These are phyloP conservation scores for Mycothermus thermophilus DNA, from an alignment of 495 filamentous ascomycete species.

Conservation along the genomic window DNA sequence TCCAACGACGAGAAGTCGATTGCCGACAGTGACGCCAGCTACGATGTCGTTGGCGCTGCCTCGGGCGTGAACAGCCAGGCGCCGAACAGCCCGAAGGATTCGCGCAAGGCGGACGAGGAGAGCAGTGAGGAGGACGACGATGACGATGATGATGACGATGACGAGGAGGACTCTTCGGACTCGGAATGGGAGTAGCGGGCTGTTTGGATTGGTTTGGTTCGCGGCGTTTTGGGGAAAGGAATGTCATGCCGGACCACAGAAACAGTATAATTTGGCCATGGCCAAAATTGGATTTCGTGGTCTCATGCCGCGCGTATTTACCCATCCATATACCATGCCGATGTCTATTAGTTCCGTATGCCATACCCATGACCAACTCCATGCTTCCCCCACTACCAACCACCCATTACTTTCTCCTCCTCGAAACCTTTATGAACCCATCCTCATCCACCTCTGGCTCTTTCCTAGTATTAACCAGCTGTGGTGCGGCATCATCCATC, in stretches of 20 bases:
- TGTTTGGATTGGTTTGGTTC: background rate
- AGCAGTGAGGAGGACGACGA: conserved; percentile 30
- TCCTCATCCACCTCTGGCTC: conserved; percentile 81
- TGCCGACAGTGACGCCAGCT: conserved; percentile 81
- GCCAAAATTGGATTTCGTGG: too few species aligned
- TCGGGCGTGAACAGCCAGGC: conserved; percentile 73
- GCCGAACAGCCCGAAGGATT: conserved; percentile 51
- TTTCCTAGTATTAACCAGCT: conserved; percentile 42
- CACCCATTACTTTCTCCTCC: conserved; percentile 58
- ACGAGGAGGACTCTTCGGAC: too few species aligned
- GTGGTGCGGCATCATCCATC: conserved; percentile 64
- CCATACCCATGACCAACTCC: too few species aligned
- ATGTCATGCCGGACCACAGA: too few species aligned
- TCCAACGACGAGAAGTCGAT: conserved; percentile 78
- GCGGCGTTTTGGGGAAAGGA: too few species aligned
- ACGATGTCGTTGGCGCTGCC: conserved; percentile 64
- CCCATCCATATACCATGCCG: too few species aligned
- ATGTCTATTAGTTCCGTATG: too few species aligned
- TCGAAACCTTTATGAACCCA: conserved; percentile 80
- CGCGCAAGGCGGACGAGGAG: conserved; percentile 34
- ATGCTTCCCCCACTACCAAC: too few species aligned
- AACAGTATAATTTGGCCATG: too few species aligned
- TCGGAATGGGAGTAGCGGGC: conserved; percentile 75
- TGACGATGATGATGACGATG: conserved; percentile 33
- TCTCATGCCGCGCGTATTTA: too few species aligned